These are phyloP conservation scores for Garcia nutans DNA, from an alignment of 345 rosid genomes.

Conservation along the genomic window DNA sequence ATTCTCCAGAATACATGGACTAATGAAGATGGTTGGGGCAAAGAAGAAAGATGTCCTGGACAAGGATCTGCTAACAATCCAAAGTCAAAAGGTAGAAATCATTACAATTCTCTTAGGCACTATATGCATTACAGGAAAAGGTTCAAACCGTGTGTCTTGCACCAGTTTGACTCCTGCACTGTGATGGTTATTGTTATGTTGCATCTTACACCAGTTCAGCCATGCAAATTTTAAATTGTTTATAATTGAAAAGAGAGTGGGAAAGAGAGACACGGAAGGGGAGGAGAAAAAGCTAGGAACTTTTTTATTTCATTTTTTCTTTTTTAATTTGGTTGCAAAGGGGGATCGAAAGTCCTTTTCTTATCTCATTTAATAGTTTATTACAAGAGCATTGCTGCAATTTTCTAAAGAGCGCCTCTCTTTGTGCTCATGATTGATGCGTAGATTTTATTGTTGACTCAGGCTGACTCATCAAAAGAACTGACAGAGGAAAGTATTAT, in stretches of 20 bases:
- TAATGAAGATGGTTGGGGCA: conserved; percentile 68
- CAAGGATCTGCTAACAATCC: conserved; percentile 41
- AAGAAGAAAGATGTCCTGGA: conserved; percentile 59
- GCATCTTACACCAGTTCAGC: neutral
- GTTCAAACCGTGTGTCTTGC: neutral
- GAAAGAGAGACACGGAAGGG: neutral
- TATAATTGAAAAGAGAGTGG: neutral
- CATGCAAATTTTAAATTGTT: neutral
- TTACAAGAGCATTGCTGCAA: neutral
- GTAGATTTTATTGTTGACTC: neutral
- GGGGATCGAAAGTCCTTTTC: no score
- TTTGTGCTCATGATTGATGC: neutral
- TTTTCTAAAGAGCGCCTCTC: neutral
- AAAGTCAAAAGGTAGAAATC: conserved; percentile 51
- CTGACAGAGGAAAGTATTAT: neutral
- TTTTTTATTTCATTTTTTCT: neutral
- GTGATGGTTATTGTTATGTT: neutral
- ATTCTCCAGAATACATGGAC: conserved; percentile 77
- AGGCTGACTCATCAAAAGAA: neutral
- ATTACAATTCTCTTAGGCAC: neutral
- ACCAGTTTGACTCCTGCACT: neutral
- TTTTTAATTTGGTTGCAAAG: no score
- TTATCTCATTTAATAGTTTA: neutral
- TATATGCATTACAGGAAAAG: neutral
- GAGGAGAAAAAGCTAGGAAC: neutral